phyloP scores from a whole-genome alignment of 257 asterid species.

The Asclepias syriaca region DNA sequence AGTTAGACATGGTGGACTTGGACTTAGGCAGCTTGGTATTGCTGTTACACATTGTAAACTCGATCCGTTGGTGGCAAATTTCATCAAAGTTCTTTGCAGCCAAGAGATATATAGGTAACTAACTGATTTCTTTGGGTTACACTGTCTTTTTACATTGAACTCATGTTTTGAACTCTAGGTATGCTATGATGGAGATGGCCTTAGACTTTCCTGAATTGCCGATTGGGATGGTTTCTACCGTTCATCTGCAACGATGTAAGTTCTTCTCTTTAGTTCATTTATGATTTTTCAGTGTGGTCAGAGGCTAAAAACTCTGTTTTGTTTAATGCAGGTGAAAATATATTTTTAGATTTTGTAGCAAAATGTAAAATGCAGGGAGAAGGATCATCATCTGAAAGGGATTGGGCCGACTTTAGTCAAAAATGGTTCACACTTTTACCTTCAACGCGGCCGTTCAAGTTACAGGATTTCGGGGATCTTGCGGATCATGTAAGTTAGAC shows the following conservation, averaged over 20 bases:
- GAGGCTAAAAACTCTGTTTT: not conserved
- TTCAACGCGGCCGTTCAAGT: constrained; percentile 52
- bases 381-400: constrained; percentile 24
- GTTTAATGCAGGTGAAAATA: constrained; percentile 50
- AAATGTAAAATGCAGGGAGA: constrained; percentile 25
- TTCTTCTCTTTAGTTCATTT: not conserved
- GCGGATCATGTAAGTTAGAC: constrained; percentile 66
- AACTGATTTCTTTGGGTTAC: not conserved
- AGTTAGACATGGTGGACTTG: constrained; percentile 77
- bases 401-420: constrained; percentile 66
- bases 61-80: constrained; percentile 62
- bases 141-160: not conserved
- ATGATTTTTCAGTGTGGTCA: too few species aligned
- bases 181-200: constrained; percentile 86
- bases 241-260: constrained; percentile 66
- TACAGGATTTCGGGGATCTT: constrained; percentile 45
- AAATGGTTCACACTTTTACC: constrained; percentile 74
- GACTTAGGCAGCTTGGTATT: constrained; percentile 60
- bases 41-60: constrained; percentile 75
- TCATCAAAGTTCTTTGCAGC: constrained; percentile 71
- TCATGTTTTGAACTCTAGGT: constrained; percentile 29
- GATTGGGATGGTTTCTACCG: constrained; percentile 66
- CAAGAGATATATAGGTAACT: constrained; percentile 81
- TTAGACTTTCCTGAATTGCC: constrained; percentile 72
- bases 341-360: constrained; percentile 34